Evolutionary conservation across 1,139 yeast genomes (phyloP).

Genomic region (Ashbya aceris): DNA sequence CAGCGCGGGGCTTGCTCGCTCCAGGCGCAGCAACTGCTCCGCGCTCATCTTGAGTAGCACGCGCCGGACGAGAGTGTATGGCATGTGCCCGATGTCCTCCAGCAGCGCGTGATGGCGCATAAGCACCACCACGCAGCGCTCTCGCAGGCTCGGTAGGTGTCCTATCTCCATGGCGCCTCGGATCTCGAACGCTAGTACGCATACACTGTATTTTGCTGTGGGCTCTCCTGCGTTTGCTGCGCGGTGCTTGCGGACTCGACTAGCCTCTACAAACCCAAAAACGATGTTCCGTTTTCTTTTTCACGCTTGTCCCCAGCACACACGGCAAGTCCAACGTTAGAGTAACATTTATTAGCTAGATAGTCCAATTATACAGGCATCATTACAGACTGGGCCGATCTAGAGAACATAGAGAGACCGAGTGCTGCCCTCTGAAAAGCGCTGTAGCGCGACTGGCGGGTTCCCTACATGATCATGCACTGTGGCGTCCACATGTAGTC

Average conservation of each 20-base stretch:
- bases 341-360: no score
- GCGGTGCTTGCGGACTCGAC: background rate
- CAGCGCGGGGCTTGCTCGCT: constrained; percentile 36
- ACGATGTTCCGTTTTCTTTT: no score
- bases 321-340: no score
- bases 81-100: constrained; percentile 39
- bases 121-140: constrained; percentile 19
- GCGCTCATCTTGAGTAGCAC: constrained; percentile 38
- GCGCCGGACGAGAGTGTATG: constrained; percentile 40
- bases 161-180: background rate
- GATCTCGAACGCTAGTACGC: no score
- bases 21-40: constrained; percentile 40
- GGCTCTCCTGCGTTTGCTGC: background rate
- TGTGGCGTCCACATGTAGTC: constrained; percentile 24
- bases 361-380: no score
- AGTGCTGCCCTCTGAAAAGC: background rate
- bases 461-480: constrained; percentile 20
- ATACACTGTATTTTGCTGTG: background rate
- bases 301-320: no score
- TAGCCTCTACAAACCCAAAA: no score
- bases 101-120: constrained; percentile 21
- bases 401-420: background rate
- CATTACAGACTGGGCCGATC: no score
- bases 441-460: background rate
- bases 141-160: constrained; percentile 2